Conservation (phyloP, 306 rosid species). For the Parietaria judaica region DNA sequence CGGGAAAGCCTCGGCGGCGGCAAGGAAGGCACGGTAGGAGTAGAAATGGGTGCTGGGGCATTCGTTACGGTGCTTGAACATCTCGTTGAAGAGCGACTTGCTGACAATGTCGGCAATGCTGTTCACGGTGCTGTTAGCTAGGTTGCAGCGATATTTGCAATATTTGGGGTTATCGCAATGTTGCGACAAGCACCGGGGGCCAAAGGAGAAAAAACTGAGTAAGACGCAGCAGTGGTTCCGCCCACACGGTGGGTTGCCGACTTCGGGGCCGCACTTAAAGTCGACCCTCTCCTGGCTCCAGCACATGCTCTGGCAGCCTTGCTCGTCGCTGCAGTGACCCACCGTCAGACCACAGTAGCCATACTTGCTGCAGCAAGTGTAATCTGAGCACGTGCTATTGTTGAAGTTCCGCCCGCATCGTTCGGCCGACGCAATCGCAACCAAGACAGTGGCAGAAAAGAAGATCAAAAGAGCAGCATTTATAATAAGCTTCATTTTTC, state of each 20-base stretch:
- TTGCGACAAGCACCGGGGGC: not conserved
- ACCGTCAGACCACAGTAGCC: no score
- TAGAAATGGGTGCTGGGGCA: constrained; percentile 41
- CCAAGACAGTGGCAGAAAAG: no score
- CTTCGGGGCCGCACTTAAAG: not conserved
- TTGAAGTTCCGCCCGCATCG: no score
- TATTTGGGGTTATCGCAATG: not conserved
- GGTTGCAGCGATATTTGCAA: not conserved
- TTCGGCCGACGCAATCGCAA: no score
- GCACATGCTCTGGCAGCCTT: no score
- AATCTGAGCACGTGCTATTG: no score
- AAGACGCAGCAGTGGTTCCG: not conserved
- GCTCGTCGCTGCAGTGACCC: no score
- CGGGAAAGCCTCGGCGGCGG: constrained; percentile 37
- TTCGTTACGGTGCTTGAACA: no score
- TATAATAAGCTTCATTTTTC: no score
- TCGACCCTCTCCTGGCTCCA: not conserved
- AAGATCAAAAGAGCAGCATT: no score
- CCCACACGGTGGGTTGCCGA: not conserved
- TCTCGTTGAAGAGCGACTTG: constrained; percentile 20
- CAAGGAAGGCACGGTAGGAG: constrained; percentile 44
- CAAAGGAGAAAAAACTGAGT: no score
- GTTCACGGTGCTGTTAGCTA: not conserved
- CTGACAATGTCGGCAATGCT: constrained; percentile 17
- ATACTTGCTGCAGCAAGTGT: no score